Evolutionary conservation across 768 basidiomycete genomes (phyloP).

Genomic region (Mrakia frigida): DNA sequence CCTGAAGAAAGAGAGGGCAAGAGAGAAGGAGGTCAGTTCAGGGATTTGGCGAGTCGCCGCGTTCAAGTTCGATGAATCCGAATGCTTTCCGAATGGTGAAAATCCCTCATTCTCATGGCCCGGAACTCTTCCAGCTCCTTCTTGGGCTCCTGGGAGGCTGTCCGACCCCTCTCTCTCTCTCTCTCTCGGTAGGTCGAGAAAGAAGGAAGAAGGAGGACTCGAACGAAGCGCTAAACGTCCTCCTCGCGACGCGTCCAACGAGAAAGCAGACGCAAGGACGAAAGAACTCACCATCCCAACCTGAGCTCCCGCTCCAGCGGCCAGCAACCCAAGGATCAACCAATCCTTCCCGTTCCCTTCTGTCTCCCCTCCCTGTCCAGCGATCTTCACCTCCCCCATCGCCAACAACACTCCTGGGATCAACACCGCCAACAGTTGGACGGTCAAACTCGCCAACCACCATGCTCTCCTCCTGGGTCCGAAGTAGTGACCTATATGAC

Average conservation of each 20-base stretch:
- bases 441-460: background rate
- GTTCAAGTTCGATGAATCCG: too few relatives aligned
- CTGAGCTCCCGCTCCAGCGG: slow-evolving; percentile 13
- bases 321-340: slow-evolving; percentile 10
- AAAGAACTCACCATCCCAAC: slow-evolving; percentile 17
- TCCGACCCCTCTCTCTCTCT: background rate
- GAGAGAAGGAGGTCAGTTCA: background rate
- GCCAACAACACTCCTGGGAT: background rate
- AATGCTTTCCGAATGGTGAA: too few relatives aligned
- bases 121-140: too few relatives aligned
- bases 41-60: background rate
- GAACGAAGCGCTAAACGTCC: too few relatives aligned
- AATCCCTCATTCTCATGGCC: too few relatives aligned
- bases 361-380: background rate
- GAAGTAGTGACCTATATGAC: background rate
- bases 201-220: too few relatives aligned
- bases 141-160: too few relatives aligned
- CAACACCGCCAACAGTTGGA: background rate
- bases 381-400: background rate
- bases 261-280: background rate
- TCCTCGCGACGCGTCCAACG: too few relatives aligned
- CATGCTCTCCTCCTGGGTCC: background rate
- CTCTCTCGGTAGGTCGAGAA: background rate
- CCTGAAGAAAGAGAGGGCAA: background rate
- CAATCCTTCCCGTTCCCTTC: background rate